Evolutionary conservation across 305 asterid genomes (phyloP), one percentile per base, ranked within the genome.

Genomic region (Solanum aculeatissimum): DNA sequence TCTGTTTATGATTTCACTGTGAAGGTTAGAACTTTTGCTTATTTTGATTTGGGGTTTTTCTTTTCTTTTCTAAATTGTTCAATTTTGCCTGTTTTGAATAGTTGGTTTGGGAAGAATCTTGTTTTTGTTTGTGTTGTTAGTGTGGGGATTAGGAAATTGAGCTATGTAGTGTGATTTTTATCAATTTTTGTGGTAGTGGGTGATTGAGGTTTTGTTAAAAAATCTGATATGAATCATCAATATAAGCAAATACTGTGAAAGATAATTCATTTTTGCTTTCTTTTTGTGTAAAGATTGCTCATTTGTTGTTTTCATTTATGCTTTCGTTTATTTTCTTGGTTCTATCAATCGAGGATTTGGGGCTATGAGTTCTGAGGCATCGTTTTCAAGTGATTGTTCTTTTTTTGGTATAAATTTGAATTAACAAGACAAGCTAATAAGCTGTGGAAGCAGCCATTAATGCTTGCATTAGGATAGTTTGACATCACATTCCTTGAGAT

Each of bases 1-100:
- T 94, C 93, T 55, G 88, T 94, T 63, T 90, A 93, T 85, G 97
- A 91, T 32, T 94, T 94, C 88, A 90, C 93, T 21, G 94, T 93
- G 10, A 94, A 94, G 97, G 98, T 21, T 11, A 58, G 62, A 6
- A 12, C 5, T 69, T 77, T 49, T 7, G 16, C 1, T 82, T 27
- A 27, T 60, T 77, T 4, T 8, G 14, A 32, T 21, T 57, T 70
- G 79, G 54, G 78, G 0, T 5, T 32, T 1, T 69, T n/a, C 21
- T 3, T 3, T 57, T 57, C 14, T 21, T 21, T 7, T 42, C 10
- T n/a, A 1, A 19, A 70, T 5, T 11, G 35, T 40, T 42, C 6
- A 70, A 11, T 71, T 42, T 42, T 40, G 35, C 11, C 23, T 42
- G 7, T 40, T 18, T 69, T n/a, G 54, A n/a, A 19, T 70, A 15